Conservation (phyloP, 2,329 filamentous ascomycete genomes). For the Ophiocordyceps camponoti-leonardi region DNA sequence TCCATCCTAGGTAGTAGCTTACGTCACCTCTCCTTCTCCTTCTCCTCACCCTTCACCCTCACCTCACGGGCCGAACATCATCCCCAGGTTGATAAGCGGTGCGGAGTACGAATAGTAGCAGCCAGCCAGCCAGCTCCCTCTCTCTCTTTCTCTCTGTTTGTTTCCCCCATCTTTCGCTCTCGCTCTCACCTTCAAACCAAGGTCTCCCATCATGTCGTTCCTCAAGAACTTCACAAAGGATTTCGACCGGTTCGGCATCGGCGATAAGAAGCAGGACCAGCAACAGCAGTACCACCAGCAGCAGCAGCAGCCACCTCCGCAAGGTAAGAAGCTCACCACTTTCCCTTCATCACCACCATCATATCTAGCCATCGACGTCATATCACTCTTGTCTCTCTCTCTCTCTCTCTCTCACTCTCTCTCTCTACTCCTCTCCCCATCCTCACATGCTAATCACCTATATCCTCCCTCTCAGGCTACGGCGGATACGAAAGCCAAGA, state of each 20-base stretch:
- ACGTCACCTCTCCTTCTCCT: neutral
- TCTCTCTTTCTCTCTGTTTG: too few relatives aligned
- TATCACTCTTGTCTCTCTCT: neutral
- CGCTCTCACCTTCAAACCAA: neutral
- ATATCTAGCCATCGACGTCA: neutral
- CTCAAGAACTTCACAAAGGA: constrained; percentile 24
- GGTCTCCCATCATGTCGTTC: constrained; percentile 22
- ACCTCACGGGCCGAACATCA: neutral
- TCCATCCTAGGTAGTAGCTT: too few relatives aligned
- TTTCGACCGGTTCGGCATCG: constrained; percentile 29
- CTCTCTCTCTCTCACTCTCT: neutral
- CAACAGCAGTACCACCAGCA: neutral
- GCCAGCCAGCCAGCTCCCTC: too few relatives aligned
- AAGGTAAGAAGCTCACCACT: neutral
- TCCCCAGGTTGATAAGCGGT: too few relatives aligned
- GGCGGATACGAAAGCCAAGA: constrained; percentile 4
- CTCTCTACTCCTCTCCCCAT: neutral
- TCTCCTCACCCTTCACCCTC: neutral
- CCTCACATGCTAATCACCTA: neutral
- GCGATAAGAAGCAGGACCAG: constrained; percentile 11
- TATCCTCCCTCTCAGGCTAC: constrained; percentile 4
- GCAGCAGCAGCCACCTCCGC: neutral
- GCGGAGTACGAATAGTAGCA: too few relatives aligned
- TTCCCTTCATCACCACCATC: neutral
- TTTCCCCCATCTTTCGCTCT: too few relatives aligned